Conservation (phyloP, 73 alveolate species). For the Uronychia setigera region DNA sequence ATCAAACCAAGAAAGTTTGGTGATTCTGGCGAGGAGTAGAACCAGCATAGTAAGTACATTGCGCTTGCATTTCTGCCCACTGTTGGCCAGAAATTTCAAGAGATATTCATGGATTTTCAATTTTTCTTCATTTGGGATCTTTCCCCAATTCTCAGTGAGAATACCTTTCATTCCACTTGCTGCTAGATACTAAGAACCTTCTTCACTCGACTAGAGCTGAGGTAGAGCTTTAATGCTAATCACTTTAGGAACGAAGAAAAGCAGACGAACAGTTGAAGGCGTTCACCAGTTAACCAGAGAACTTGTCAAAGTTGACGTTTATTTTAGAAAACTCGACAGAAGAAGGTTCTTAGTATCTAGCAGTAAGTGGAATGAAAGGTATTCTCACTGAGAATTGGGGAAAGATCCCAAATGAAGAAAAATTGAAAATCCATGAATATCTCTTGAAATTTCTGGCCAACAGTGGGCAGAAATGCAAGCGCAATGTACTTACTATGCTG, state of each 20-base stretch:
- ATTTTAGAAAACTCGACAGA: not conserved
- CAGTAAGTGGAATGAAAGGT: slow-evolving; percentile 40
- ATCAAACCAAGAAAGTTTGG: slow-evolving; percentile 62
- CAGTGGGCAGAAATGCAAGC: slow-evolving; percentile 11
- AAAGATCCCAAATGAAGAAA: slow-evolving; percentile 45
- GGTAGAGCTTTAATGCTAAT: not conserved
- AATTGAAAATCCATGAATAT: slow-evolving; percentile 24
- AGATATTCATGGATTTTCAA: slow-evolving; percentile 29
- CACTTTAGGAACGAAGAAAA: slow-evolving; percentile 5
- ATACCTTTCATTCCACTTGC: slow-evolving; percentile 49
- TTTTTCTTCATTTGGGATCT: slow-evolving; percentile 45
- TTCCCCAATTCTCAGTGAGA: slow-evolving; percentile 56
- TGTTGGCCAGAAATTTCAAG: slow-evolving; percentile 42
- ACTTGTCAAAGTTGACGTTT: slow-evolving; percentile 4
- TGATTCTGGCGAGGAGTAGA: slow-evolving; percentile 43
- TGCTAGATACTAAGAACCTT: slow-evolving; percentile 40
- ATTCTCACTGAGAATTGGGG: slow-evolving; percentile 45
- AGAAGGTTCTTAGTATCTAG: slow-evolving; percentile 18
- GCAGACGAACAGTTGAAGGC: slow-evolving; percentile 31
- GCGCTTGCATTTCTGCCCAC: slow-evolving; percentile 32
- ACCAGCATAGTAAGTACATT: slow-evolving; percentile 54
- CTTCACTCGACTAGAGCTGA: slow-evolving; percentile 3
- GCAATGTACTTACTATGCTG: slow-evolving; percentile 44
- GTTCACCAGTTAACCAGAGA: slow-evolving; percentile 23
- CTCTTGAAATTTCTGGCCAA: slow-evolving; percentile 32